Evolutionary conservation across 208 protist genomes (phyloP), one percentile per base, ranked within the genome.

Genomic region (Wallacemonas sp.): DNA sequence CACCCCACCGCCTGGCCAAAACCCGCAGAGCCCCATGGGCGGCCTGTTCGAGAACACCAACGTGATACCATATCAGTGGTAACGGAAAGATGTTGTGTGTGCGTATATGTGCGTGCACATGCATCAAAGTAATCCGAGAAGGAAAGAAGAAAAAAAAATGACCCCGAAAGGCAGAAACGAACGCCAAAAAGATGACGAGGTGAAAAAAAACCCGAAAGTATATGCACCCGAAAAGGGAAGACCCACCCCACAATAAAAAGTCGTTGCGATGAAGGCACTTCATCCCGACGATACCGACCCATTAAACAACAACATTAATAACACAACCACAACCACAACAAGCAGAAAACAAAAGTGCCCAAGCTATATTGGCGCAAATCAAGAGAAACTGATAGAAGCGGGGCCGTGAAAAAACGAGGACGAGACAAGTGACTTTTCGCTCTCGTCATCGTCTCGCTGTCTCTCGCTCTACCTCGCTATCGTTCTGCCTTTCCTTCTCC

Each of bases 1-100:
- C 52, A 58, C 52, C 17, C 52, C 52, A 41, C 52, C 52, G 38
- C 52, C 52, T 6, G 52, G 26, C 9, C 52, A 58, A 29, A 21
- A 21, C n/a, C 30, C 52, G 32, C 52, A 58, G 52, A 43, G 30
- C 9, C 52, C 52, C 12, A 58, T 58, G 52, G 52, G 30, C 0
- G 52, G 52, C n/a, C 6, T 58, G 16, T 58, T 58, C n/a, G 52
- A 58, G 6, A 9, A 9, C 30, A 41, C 52, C 3, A 55, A 55
- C 26, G 21, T 5, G 5, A 9, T 58, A 11, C 52, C 52, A 9
- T 58, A 58, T 21, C 52, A 58, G 29, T 58, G 52, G 52, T 58
- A 39, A 24, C 9, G n/a, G n/a, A n/a, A n/a, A 44, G 54, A 56
- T 19, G 26, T 43, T 43, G 32, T 41, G 19, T 43, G n/a, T 17